phyloP scores from a whole-genome alignment of 2,329 filamentous ascomycete genomes.

The Phialocephala subalpina region DNA sequence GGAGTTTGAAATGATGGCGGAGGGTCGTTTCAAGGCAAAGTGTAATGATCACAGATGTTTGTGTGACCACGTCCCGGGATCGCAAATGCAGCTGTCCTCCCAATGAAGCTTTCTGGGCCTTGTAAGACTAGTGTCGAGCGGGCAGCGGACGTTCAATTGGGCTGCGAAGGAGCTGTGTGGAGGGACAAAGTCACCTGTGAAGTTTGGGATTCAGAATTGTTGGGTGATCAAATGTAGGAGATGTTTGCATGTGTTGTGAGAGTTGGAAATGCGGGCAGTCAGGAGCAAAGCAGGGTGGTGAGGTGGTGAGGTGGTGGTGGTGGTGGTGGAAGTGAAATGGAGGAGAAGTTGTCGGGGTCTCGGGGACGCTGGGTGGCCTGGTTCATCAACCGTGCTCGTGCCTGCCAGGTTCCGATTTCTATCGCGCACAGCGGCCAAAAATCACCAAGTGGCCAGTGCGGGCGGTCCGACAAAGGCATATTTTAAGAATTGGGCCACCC shows the following conservation, averaged over 20 bases:
- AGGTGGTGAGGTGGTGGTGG: background rate
- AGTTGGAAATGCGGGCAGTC: too few relatives aligned
- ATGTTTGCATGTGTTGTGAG: background rate
- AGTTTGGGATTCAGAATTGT: background rate
- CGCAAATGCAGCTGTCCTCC: slow-evolving; percentile 19
- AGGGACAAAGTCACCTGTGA: slow-evolving; percentile 16
- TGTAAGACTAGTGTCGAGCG: slow-evolving; percentile 4
- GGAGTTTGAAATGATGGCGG: slow-evolving; percentile 15
- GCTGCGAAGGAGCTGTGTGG: slow-evolving; percentile 2
- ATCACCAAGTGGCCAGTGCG: background rate
- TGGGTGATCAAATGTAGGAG: background rate
- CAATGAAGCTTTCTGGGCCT: slow-evolving; percentile 12
- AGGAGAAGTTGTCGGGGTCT: background rate
- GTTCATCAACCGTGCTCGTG: too few relatives aligned
- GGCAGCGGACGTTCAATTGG: slow-evolving; percentile 17
- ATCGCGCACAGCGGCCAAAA: too few relatives aligned
- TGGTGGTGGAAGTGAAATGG: background rate
- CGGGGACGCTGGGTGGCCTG: too few relatives aligned
- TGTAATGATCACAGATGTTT: slow-evolving; percentile 24
- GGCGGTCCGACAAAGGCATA: background rate
- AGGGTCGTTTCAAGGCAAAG: slow-evolving; percentile 13
- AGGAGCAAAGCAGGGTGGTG: background rate
- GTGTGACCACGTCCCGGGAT: slow-evolving; percentile 26
- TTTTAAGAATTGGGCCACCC: background rate
- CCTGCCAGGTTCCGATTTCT: too few relatives aligned